Evolutionary conservation across 2,329 filamentous ascomycete species (phyloP), one percentile per base, ranked within the genome.

Genomic region (Pseudogymnoascus sp.): DNA sequence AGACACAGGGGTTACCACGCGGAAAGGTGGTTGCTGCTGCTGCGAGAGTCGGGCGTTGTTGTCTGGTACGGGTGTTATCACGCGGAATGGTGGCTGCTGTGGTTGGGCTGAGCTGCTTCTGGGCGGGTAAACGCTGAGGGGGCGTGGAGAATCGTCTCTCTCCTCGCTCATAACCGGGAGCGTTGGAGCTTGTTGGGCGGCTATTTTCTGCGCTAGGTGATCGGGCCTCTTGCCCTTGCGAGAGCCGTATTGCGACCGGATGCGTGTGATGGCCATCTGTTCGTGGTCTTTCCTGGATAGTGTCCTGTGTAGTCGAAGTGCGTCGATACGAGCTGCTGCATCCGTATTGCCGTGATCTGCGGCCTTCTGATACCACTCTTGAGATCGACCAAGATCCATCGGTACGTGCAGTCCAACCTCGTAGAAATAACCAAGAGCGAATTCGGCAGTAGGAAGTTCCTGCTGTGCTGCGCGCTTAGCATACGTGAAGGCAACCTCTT

Each of bases 341-440:
- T 99, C 95, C 70, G 90, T 89, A 76, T 97, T 99, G 37, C 93
- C 95, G 71, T 93, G 91, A 34, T 90, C 88, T 31, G 92, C 89
- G 6, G 95, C 93, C 71, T 91, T 87, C 68, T 89, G 85, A 73
- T 99, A 99, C 95, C 95, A 99, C 67, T 82, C 86, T 67, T 89
- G 82, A 1, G 95, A 93, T 73, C 95, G 90, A 60, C 86, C 83
- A 45, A 97, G 77, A 73, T 93, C 90, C 68, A 91, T 89, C n/a
- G 86, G 84, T 23, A 96, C 89, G 72, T 92, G 87, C 73, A 99
- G 96, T 69, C 95, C 95, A 69, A 99, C 96, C 75, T 99, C 95
- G 73, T 95, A 86, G 77, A 97, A 99, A 76, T 99, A 99, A 10
- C 93, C 93, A 80, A 99, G 85, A 26, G 95, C 95, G 72, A 99